phyloP scores from a whole-genome alignment of 1,139 yeast genomes.

The Kodamaea plutei region DNA sequence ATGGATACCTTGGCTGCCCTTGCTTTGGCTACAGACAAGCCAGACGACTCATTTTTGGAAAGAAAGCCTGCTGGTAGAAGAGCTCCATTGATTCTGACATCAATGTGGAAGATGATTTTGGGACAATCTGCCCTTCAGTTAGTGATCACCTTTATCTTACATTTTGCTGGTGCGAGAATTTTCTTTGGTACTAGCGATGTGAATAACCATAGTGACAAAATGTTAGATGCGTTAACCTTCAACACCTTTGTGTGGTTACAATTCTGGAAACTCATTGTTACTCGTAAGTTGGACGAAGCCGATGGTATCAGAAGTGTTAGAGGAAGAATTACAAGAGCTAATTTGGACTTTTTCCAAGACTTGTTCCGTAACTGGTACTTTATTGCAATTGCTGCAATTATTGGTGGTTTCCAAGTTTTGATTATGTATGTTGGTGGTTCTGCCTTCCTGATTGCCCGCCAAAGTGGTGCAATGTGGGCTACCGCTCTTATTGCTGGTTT shows the following conservation, averaged over 20 bases:
- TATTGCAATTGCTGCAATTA: constrained; percentile 62
- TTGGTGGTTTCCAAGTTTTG: constrained; percentile 78
- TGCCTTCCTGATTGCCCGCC: constrained; percentile 78
- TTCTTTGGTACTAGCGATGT: constrained; percentile 46
- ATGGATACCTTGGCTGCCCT: constrained; percentile 98
- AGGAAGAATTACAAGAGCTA: constrained; percentile 54
- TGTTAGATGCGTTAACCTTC: constrained; percentile 81
- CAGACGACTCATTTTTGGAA: constrained; percentile 73
- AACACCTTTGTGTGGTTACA: constrained; percentile 98
- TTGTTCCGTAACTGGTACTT: constrained; percentile 81
- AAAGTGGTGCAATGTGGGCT: constrained; percentile 85
- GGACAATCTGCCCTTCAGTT: constrained; percentile 84
- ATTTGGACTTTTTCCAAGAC: constrained; percentile 79
- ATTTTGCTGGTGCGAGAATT: constrained; percentile 68
- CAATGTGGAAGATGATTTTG: constrained; percentile 98
- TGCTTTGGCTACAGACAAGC: constrained; percentile 97
- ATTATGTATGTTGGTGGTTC: constrained; percentile 98
- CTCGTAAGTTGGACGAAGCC: constrained; percentile 88
- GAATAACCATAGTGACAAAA: constrained; percentile 47
- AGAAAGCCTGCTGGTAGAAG: constrained; percentile 82
- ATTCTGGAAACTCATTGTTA: constrained; percentile 86
- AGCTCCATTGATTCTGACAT: constrained; percentile 76
- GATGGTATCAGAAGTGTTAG: constrained; percentile 57
- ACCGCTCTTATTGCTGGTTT: constrained; percentile 83
- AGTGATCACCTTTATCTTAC: constrained; percentile 69